phyloP scores from a whole-genome alignment of 805 yeast species.

The Cyberlindnera amylophila region DNA sequence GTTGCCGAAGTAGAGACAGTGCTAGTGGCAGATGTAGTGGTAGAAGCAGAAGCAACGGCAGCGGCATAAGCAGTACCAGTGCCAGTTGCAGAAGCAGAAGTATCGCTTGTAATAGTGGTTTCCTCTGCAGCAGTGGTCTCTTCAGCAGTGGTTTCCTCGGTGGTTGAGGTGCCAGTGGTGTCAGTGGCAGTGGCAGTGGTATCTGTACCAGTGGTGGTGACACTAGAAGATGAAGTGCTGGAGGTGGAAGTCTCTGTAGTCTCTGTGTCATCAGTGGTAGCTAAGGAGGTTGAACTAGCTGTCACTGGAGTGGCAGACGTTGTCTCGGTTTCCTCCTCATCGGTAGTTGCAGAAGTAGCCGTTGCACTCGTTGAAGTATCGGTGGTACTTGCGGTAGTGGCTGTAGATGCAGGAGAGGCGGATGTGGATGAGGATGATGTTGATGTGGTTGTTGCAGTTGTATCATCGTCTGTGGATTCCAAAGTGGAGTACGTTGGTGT shows the following conservation, averaged over 20 bases:
- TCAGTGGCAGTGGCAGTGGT: slow-evolving; percentile 4
- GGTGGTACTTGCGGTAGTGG: no score
- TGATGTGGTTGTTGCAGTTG: neutral
- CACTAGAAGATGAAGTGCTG: neutral
- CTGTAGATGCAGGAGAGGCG: no score
- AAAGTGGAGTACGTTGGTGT: neutral
- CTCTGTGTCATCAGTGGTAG: neutral
- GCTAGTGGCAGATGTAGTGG: neutral
- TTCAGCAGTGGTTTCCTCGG: no score
- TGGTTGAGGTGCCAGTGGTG: neutral
- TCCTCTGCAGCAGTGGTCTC: no score
- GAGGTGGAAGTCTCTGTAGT: slow-evolving; percentile 3
- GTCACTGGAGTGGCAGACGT: neutral
- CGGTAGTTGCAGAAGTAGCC: no score
- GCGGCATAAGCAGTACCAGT: slow-evolving; percentile 1
- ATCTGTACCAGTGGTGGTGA: neutral
- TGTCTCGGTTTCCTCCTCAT: neutral
- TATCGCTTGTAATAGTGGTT: no score
- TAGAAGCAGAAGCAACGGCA: neutral
- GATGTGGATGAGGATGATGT: neutral
- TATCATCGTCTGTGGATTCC: neutral
- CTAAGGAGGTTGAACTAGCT: neutral
- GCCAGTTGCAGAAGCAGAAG: neutral
- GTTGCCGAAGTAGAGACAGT: slow-evolving; percentile 1
- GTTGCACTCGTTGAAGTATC: no score